phyloP scores from a whole-genome alignment of 129 eudicot species.

The Glebionis coronaria region DNA sequence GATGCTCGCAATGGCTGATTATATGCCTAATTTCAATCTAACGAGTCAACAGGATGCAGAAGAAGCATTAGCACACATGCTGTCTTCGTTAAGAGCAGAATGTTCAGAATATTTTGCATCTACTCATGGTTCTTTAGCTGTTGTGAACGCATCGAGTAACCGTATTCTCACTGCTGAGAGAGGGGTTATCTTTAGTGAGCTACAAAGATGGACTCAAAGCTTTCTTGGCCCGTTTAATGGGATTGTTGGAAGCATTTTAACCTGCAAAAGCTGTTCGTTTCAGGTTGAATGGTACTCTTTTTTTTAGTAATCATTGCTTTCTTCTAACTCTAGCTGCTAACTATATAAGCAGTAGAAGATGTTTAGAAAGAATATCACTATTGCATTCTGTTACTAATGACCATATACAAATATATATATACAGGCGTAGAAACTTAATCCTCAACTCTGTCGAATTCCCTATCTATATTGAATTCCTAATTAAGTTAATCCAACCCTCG shows the following conservation, averaged over 20 bases:
- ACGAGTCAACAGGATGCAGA: slow-evolving; percentile 95
- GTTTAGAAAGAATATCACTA: no score
- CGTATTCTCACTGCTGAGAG: slow-evolving; percentile 48
- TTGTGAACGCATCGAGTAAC: slow-evolving; percentile 40
- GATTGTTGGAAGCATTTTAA: slow-evolving; percentile 69
- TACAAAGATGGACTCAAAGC: slow-evolving; percentile 59
- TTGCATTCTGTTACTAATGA: no score
- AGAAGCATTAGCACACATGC: slow-evolving; percentile 80
- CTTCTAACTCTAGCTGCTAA: neutral
- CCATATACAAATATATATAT: neutral
- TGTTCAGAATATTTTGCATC: slow-evolving; percentile 50
- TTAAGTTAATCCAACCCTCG: no score
- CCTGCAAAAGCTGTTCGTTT: slow-evolving; percentile 82
- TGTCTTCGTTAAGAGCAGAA: slow-evolving; percentile 90
- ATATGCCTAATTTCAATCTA: slow-evolving; percentile 65
- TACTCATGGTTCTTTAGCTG: slow-evolving; percentile 45
- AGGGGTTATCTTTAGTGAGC: slow-evolving; percentile 35
- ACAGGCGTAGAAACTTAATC: no score
- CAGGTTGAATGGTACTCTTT: slow-evolving; percentile 84
- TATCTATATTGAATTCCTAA: no score
- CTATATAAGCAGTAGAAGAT: neutral
- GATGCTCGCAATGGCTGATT: slow-evolving; percentile 69
- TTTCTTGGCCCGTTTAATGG: slow-evolving; percentile 93
- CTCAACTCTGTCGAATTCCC: no score
- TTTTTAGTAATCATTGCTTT: neutral